phyloP scores from a whole-genome alignment of 2,329 filamentous ascomycete genomes.

The Colletotrichum sp. region DNA sequence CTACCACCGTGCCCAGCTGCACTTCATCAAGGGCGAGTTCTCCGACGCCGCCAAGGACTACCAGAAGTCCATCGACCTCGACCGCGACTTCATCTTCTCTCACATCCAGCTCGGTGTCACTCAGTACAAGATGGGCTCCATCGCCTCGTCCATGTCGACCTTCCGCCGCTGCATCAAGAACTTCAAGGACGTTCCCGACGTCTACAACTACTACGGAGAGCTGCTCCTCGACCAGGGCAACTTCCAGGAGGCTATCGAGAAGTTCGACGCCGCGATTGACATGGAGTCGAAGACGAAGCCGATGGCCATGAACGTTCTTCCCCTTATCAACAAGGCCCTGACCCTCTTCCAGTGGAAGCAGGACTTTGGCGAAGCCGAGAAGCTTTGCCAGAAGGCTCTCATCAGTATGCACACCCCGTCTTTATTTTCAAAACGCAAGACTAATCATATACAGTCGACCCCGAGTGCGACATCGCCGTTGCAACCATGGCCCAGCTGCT shows the following conservation, averaged over 20 bases:
- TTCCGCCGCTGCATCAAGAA: conserved; percentile 98
- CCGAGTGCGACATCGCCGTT: conserved; percentile 97
- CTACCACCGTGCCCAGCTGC: conserved; percentile 97
- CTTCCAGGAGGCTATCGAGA: conserved; percentile 93
- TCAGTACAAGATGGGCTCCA: conserved; percentile 99
- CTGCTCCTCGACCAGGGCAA: conserved; percentile 96
- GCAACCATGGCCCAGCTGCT: conserved; percentile 98
- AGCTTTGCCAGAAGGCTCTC: conserved; percentile 94
- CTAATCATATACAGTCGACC: conserved; percentile 74
- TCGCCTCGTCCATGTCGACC: conserved; percentile 97
- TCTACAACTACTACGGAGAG: conserved; percentile 99
- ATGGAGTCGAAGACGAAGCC: conserved; percentile 97
- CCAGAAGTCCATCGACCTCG: conserved; percentile 97
- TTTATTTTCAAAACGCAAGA: not conserved
- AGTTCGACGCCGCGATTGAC: conserved; percentile 98
- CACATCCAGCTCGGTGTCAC: conserved; percentile 99
- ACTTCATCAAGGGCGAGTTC: conserved; percentile 97
- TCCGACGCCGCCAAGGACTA: conserved; percentile 96
- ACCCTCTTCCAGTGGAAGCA: conserved; percentile 98
- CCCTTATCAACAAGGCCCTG: conserved; percentile 97
- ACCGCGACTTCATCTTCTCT: conserved; percentile 96
- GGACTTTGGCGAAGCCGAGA: conserved; percentile 92
- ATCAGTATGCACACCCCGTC: conserved; percentile 72
- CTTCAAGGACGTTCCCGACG: conserved; percentile 94
- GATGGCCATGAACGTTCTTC: conserved; percentile 95